Conservation (phyloP, 345 rosid genomes). For the Draba incana region DNA sequence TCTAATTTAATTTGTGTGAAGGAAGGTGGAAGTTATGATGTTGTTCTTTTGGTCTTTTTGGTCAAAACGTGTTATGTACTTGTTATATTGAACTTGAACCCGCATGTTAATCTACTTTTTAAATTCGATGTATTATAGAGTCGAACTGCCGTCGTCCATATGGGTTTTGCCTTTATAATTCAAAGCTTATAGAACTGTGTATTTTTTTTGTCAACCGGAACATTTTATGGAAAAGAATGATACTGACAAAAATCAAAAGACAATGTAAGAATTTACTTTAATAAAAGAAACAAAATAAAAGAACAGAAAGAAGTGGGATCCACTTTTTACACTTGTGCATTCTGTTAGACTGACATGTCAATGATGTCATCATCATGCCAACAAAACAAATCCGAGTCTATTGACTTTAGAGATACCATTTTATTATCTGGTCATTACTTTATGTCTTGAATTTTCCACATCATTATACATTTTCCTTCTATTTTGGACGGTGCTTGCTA, state of each 20-base stretch:
- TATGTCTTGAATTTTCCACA: constrained; percentile 15
- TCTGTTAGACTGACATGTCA: constrained; percentile 27
- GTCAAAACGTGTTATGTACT: constrained; percentile 18
- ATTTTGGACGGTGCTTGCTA: neutral
- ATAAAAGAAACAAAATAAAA: neutral
- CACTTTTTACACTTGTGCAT: neutral
- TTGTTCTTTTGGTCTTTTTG: neutral
- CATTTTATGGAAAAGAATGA: too few species aligned
- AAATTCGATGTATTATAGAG: too few species aligned
- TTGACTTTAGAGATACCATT: constrained; percentile 36
- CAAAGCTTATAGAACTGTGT: too few species aligned
- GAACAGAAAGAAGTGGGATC: neutral
- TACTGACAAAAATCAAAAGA: neutral
- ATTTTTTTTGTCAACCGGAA: too few species aligned
- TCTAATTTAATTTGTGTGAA: neutral
- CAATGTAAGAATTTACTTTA: neutral
- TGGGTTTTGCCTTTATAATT: too few species aligned
- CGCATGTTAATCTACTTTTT: too few species aligned
- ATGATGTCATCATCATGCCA: constrained; percentile 21
- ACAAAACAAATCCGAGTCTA: constrained; percentile 16
- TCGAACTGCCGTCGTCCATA: too few species aligned
- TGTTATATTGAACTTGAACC: too few species aligned
- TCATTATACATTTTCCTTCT: neutral
- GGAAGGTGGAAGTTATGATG: constrained; percentile 14
- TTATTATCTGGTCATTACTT: constrained; percentile 23